These are phyloP conservation scores for Sporothrix schenckii DNA, from an alignment of 2,329 filamentous ascomycete species.

Conservation along the genomic window DNA sequence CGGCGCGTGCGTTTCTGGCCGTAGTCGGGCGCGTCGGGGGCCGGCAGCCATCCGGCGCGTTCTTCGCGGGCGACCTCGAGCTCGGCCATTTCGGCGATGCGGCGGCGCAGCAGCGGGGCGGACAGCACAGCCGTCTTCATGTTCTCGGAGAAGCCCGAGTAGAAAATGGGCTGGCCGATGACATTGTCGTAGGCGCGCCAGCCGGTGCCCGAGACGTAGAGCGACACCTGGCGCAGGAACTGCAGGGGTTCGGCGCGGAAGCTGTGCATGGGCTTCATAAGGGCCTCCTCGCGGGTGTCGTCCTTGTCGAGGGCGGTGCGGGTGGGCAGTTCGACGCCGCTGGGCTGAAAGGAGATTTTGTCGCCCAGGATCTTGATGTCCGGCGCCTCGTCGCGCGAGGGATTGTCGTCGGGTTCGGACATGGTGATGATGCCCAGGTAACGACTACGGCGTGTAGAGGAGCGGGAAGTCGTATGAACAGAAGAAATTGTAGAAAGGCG, in stretches of 20 bases:
- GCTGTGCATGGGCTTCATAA: constrained; percentile 82
- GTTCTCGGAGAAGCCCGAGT: constrained; percentile 84
- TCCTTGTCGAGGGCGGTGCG: constrained; percentile 47
- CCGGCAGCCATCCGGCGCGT: constrained; percentile 67
- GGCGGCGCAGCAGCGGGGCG: constrained; percentile 71
- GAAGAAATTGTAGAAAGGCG: background rate
- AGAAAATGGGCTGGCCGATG: constrained; percentile 92
- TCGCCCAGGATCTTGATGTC: constrained; percentile 77
- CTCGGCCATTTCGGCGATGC: constrained; percentile 76
- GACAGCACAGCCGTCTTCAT: constrained; percentile 80
- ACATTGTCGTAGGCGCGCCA: constrained; percentile 93
- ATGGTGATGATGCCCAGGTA: background rate
- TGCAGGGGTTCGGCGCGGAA: constrained; percentile 73
- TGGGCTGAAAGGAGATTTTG: constrained; percentile 73
- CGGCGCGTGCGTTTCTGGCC: constrained; percentile 56
- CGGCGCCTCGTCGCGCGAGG: constrained; percentile 61
- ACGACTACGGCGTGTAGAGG: too few relatives aligned
- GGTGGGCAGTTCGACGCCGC: constrained; percentile 58
- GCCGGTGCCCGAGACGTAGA: constrained; percentile 89
- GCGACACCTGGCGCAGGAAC: constrained; percentile 90
- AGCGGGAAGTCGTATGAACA: background rate
- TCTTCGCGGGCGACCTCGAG: constrained; percentile 75
- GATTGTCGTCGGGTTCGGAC: constrained; percentile 44
- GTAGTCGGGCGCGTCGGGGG: constrained; percentile 46
- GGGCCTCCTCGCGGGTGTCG: constrained; percentile 65